Evolutionary conservation across 2,329 filamentous ascomycete species (phyloP), one percentile per base, ranked within the genome.

Genomic region (Cladophialophora immunda): DNA sequence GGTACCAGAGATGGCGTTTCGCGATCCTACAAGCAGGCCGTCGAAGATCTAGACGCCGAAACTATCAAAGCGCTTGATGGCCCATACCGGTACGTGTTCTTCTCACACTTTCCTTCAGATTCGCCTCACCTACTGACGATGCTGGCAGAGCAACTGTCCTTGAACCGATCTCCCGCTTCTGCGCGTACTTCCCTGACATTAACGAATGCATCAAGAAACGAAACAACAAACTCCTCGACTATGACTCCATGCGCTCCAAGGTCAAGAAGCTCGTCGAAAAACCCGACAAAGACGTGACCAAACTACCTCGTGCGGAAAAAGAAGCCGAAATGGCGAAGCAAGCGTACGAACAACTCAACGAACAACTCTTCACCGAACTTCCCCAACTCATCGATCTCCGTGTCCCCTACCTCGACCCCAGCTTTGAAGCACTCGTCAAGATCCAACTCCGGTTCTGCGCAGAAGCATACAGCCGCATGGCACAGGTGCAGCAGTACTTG

Each of bases 121-220:
- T 8, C 58, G 22, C 30, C 47, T 53, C 19, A 53, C 58, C 27
- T 9, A 54, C 58, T 47, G 13, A 30, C 15, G 25, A 36, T 53
- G 15, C 25, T 17, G 11, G 66, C 72, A 91, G 92, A 80, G 91
- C 92, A 52, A 98, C 95, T 5, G 95, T 99, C 30, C 86, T 99
- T 56, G 95, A 99, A 74, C 95, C 95, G 50, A 99, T 99, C 78
- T 90, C 90, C 70, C 89, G 94, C 71, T 99, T 98, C 84, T 98
- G 94, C 83, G 92, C 93, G 73, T 99, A 99, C 83, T 99, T 99
- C 80, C 94, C 95, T 36, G 95, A 99, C 79, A 94, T 99, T 77
- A 99, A 99, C 81, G 93, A 97, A 83, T 97, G 94, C 81, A 97
- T 99, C 81, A 99, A 98, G 83, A 99, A 99, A 84, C 92, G 96